Evolutionary conservation across 331 rosid genomes (phyloP), one percentile per base, ranked within the genome.

Genomic region (Dryas integrifolia): DNA sequence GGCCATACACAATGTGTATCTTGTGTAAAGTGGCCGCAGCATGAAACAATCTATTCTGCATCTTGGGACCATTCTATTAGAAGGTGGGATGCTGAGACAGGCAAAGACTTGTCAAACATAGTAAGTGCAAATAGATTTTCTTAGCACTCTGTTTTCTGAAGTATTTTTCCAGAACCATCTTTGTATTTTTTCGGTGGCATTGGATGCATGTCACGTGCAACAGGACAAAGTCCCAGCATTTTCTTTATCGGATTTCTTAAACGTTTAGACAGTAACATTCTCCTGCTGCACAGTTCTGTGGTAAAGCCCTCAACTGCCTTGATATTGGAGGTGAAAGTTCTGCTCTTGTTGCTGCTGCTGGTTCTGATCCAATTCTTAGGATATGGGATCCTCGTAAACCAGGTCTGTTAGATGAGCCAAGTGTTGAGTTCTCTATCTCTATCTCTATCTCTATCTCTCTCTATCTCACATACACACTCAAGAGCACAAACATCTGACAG

Each of bases 351-450:
- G 96, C 88, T 62, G 96, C 86, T 56, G 99, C 93, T 73, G 96
- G 93, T 78, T 92, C 97, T 48, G 99, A 95, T 56, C 87, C 96
- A 38, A 72, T 88, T 72, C 55, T 95, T 77, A 83, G 97, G 84
- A 78, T 95, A 83, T 95, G 99, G 99, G 96, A 95, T 87, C 98
- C 97, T 71, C 97, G 96, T 53, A 95, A 86, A 62, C 97, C 97
- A 88, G 96, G 98, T 95, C 52, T 69, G 79, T 73, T 67, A 24
- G 78, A 64, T 12, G 46, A 55, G n/a, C 65, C 50, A 69, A 62
- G 69, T 65, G 9, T 7, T 41, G 1, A 38, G 50, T 3, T 53
- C 62, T 81, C 69, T 73, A 66, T 58, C 48, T 58, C 63, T 26
- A n/a, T 8, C 41, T 2, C n/a, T 51, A 51, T 80, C 65, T 71